Evolutionary conservation across 2,329 filamentous ascomycete species (phyloP), one percentile per base, ranked within the genome.

Genomic region (Fusarium foetens): DNA sequence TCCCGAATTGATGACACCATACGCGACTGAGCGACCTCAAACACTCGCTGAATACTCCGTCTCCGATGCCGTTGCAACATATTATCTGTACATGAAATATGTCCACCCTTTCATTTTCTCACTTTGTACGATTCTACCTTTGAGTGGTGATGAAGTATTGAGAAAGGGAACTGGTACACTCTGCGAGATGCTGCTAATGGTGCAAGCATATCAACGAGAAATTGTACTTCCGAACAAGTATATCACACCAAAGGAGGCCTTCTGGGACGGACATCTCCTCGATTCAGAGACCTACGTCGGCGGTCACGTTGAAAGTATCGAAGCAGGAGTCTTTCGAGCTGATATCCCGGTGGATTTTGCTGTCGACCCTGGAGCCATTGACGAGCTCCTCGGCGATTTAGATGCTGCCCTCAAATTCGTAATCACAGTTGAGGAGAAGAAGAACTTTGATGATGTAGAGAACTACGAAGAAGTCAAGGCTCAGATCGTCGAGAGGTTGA

Each of bases 31-130:
- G 83, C 89, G 94, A 73, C 96, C 96, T 1, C 96, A 99, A 80
- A 97, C 94, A 0, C 86, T 99, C 57, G 95, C 96, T 13, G 96
- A 99, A 79, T 99, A 99, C 83, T 99, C 97, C 0, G 96, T 99
- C 48, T 99, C 97, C 77, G 97, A 99, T 86, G 97, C 97, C 14
- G 96, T 99, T 55, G 96, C 96, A 27, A 99, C 96, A 1, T 99
- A 99, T 81, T 99, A 99, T 79, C 85, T 99, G 70, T 99, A 99
- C 87, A 99, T 99, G 97, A 99, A 99, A 91, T 99, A 99, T 81
- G 94, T 99, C n/a, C 96, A 99, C 81, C 96, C 96, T 7, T 99
- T 99, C 85, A 96, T 99, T 80, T 99, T 99, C 87, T 98, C 97
- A 3, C 86, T 99, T 1, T 99, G 96, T 83, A 99, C 95, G 3